Base-by-base conservation (phyloP, 805 yeast genomes). In the Scheffersomyces stipitis region DNA sequence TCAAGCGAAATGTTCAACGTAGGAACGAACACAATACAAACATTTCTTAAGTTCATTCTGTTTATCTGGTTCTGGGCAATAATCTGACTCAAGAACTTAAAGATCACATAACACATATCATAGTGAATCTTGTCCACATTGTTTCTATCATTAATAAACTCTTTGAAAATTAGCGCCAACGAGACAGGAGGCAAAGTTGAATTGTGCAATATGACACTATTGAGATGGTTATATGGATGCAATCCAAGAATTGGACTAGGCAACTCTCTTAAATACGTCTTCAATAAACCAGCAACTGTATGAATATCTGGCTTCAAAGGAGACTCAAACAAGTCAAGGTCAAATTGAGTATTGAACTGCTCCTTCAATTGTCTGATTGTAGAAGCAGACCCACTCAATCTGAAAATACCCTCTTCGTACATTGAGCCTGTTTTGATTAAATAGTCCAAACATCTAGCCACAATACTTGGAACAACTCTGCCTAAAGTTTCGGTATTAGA, bases 401-500 rank as follows among this genome's bases (percentile, higher is more conserved):
- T 72, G 66, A 93, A 93, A 3, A 91, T 77, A 8, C 99, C 99
- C 52, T 89, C 96, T 58, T 87, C 93, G 43, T 76, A 76, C n/a
- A 82, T 68, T 0, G 95, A 96, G 15, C 82, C 79, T 17, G 81
- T 75, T 26, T 69, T 72, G 33, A 73, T 71, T 33, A 91, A 67
- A 46, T 74, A 86, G 38, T 78, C 83, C 23, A 90, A 52, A 52
- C 96, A 88, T 41, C 95, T 65, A 49, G 66, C 84, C 13, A 87
- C 77, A 5, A 91, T 80, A 28, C 89, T 79, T 1, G 99, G 97
- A 14, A 84, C 71, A 5, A 57, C 58, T 23, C 66, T 69, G 15
- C 75, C 71, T 40, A 64, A 55, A 50, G 73, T 44, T 23, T 62
- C 57, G 34, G 71, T 71, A 4, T 75, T 66, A 2, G 90, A 81